A percentile compares a stretch with the other conserved stretches of the same genome.
Evolutionary conservation across 2,329 filamentous ascomycete genomes (phyloP).

Genomic region (Aspergillus udagawae): DNA sequence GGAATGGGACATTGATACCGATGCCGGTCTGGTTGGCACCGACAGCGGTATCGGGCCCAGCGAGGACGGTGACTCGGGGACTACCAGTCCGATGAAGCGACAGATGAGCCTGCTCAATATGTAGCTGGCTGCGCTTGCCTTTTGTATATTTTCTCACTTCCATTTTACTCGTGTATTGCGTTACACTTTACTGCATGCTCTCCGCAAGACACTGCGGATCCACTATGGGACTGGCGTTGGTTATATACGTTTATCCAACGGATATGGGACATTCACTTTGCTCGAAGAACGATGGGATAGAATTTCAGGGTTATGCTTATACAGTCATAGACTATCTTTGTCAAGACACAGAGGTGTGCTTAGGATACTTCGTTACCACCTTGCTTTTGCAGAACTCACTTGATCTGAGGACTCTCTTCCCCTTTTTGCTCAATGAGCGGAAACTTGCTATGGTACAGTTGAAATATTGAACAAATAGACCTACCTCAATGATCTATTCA

Average conservation of each 20-base stretch:
- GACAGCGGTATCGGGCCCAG: slow-evolving; percentile 53
- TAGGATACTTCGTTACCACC: neutral
- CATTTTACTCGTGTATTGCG: neutral
- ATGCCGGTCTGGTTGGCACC: slow-evolving; percentile 44
- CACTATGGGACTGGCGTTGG: neutral
- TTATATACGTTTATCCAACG: neutral
- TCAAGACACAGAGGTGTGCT: neutral
- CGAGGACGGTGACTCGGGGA: slow-evolving; percentile 58
- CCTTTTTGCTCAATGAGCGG: too few species aligned
- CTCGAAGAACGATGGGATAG: neutral
- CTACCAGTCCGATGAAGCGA: slow-evolving; percentile 64
- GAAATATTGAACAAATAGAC: neutral
- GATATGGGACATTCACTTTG: neutral
- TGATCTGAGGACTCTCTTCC: too few species aligned
- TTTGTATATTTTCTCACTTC: neutral
- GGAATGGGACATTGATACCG: slow-evolving; percentile 94
- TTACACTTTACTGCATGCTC: neutral
- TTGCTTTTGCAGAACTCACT: neutral
- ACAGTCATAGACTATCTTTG: neutral
- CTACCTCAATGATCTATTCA: neutral
- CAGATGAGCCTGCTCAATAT: slow-evolving; percentile 71
- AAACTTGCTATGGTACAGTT: neutral
- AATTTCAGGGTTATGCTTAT: neutral
- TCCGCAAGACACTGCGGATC: neutral
- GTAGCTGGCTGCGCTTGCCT: slow-evolving; percentile 28